Evolutionary conservation across 345 rosid species (phyloP).

Genomic region (Trapa bicornis): DNA sequence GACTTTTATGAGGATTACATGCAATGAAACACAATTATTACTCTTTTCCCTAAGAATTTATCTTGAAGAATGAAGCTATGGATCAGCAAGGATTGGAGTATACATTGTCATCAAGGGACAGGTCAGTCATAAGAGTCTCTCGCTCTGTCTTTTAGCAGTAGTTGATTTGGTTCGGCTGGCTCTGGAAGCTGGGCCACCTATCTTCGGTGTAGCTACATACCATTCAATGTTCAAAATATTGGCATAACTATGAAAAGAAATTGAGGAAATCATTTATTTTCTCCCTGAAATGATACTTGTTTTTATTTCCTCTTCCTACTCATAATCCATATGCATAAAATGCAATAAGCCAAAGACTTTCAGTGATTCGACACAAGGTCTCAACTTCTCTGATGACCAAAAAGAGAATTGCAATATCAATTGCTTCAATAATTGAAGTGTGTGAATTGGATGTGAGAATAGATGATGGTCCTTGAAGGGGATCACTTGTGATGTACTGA

Average conservation of each 20-base stretch:
- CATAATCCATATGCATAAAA: neutral
- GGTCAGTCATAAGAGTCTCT: neutral
- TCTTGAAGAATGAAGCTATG: neutral
- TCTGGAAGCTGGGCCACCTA: neutral
- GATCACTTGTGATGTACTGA: no score
- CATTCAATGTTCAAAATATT: neutral
- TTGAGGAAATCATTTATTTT: neutral
- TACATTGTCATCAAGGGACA: neutral
- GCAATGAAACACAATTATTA: slow-evolving; percentile 25
- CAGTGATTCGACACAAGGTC: no score
- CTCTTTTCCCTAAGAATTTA: neutral
- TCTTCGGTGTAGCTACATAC: neutral
- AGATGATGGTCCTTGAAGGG: no score
- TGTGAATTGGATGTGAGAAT: no score
- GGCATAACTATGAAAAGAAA: neutral
- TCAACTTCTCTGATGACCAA: no score
- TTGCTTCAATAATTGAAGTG: no score
- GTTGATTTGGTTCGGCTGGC: neutral
- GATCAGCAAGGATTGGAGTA: neutral
- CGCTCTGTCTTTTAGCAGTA: neutral
- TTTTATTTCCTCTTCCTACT: neutral
- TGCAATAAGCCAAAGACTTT: neutral
- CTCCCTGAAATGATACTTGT: neutral
- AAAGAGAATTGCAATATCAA: no score
- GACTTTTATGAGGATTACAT: slow-evolving; percentile 69